Conservation (phyloP, 805 yeast genomes). For the Candida tallmaniae region DNA sequence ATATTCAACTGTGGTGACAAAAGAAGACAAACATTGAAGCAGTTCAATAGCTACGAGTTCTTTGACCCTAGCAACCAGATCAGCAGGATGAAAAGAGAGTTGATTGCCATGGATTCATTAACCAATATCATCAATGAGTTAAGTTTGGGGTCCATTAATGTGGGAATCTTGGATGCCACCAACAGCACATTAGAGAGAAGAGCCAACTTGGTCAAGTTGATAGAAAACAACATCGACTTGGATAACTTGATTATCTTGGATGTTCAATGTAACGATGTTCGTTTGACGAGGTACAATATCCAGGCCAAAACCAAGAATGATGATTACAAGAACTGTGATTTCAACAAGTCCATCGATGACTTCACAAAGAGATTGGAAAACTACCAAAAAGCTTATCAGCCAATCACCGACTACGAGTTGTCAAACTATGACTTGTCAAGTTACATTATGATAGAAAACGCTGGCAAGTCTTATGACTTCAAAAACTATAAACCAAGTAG, state of each 20-base stretch:
- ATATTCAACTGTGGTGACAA: slow-evolving; percentile 52
- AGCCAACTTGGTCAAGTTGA: slow-evolving; percentile 22
- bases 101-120: slow-evolving; percentile 31
- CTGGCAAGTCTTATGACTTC: slow-evolving; percentile 18
- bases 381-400: slow-evolving; percentile 39
- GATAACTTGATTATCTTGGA: slow-evolving; percentile 51
- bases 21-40: slow-evolving; percentile 30
- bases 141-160: slow-evolving; percentile 19
- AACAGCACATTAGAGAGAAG: slow-evolving; percentile 36
- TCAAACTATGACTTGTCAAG: slow-evolving; percentile 15
- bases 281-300: slow-evolving; percentile 54
- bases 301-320: slow-evolving; percentile 59
- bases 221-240: slow-evolving; percentile 13
- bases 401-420: slow-evolving; percentile 23
- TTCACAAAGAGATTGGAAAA: slow-evolving; percentile 53
- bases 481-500: slow-evolving; percentile 8
- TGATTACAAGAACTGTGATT: slow-evolving; percentile 54
- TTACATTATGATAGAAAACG: slow-evolving; percentile 24
- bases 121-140: slow-evolving; percentile 28
- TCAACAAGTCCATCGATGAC: slow-evolving; percentile 51
- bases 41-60: slow-evolving; percentile 29
- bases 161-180: slow-evolving; percentile 42
- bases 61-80: slow-evolving; percentile 33
- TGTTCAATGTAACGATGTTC: slow-evolving; percentile 51
- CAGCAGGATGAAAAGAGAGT: slow-evolving; percentile 29